Base-by-base conservation (phyloP, 2,329 filamentous ascomycete species). In the Monosporascus sp. region DNA sequence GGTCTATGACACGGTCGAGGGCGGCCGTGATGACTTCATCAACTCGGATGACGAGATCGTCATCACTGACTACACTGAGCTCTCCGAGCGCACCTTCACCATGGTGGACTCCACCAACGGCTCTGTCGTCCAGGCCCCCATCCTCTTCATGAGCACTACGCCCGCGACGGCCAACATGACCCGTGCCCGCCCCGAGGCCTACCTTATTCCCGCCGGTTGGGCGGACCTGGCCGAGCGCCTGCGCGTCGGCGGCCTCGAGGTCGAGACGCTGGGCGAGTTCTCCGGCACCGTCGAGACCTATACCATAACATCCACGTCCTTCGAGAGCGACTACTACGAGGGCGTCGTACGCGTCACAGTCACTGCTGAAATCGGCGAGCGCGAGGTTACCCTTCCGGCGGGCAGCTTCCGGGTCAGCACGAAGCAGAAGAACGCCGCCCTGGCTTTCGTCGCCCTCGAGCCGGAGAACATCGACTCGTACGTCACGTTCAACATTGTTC, bases 381-480 rank as follows among this genome's bases (percentile, higher is more conserved):
- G 41, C 17, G 55, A 59, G 6, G 51, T 65, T 2, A 51, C 38
- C 22, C 54, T 65, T 17, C 62, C 62, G 11, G 48, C 50, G 2
- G 62, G 62, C 0, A 64, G 62, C 42, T 64, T 64, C 51, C 47
- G 53, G 5, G 42, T 64, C 2, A 55, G 59, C 50, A 58, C 60
- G 7, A 53, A 57, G 22, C 63, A 65, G 55, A 60, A 62, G 52
- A 64, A 64, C 34, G 62, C 60, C 1, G 63, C 62, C 18, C 47
- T 64, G n/a, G 63, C 61, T 47, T 65, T 65, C 41, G 57, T 60
- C 2, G 56, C 61, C 22, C 60, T 65, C 20, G 63, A 65, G 52
- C 63, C 62, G 15, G 63, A 65, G 55, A 62, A 62, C 47, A 55
- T 62, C 5, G 63, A 65, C 47, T 63, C 61, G 9, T 65, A 63